phyloP scores from a whole-genome alignment of 176 grass and related monocot genomes.

The Oryza officinalis region DNA sequence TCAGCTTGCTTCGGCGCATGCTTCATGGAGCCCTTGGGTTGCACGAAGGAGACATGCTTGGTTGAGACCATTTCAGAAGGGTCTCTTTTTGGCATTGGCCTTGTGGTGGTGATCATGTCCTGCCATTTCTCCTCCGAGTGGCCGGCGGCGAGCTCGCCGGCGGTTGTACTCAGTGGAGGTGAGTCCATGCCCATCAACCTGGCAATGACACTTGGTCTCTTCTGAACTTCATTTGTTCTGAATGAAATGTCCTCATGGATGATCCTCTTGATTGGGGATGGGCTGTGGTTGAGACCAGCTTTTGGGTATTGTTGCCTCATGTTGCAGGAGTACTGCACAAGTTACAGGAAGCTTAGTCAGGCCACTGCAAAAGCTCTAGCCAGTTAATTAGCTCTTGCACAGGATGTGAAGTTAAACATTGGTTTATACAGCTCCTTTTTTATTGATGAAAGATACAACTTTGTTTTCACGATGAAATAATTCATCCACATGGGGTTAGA shows the following conservation, averaged over 20 bases:
- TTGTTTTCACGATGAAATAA: neutral
- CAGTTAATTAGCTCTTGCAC: neutral
- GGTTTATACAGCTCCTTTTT: neutral
- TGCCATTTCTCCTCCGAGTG: slow-evolving; percentile 27
- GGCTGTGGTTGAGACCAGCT: slow-evolving; percentile 23
- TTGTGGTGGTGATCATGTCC: slow-evolving; percentile 13
- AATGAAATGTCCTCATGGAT: slow-evolving; percentile 62
- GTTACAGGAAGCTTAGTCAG: slow-evolving; percentile 24
- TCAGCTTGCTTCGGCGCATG: slow-evolving; percentile 25
- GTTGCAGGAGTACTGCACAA: slow-evolving; percentile 62
- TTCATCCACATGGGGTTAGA: neutral
- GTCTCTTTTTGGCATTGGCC: slow-evolving; percentile 44
- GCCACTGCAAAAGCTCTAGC: neutral
- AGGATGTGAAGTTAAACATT: neutral
- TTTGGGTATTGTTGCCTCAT: slow-evolving; percentile 59
- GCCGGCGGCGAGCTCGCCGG: slow-evolving; percentile 30
- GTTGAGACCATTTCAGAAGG: slow-evolving; percentile 21
- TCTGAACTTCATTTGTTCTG: slow-evolving; percentile 45
- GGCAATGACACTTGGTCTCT: slow-evolving; percentile 76
- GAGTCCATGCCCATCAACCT: slow-evolving; percentile 95
- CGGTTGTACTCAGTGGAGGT: slow-evolving; percentile 39
- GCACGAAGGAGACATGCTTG: slow-evolving; percentile 48
- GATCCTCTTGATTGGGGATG: slow-evolving; percentile 55
- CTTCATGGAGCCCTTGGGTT: slow-evolving; percentile 24
- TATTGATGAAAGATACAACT: neutral